Conservation (phyloP, 805 yeast species). For the Candida peoriensis region DNA sequence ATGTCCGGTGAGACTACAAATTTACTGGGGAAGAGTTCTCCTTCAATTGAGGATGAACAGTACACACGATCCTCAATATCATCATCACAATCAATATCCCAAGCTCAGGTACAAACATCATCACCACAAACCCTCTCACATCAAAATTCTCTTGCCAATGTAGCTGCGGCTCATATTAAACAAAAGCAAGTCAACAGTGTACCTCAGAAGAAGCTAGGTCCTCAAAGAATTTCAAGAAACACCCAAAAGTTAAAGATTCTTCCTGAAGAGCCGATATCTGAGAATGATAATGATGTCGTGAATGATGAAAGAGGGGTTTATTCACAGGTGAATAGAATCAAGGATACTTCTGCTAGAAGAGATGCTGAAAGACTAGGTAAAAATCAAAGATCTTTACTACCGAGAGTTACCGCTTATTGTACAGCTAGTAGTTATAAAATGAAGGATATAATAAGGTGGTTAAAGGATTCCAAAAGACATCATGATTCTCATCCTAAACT, state of each 20-base stretch:
- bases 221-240: constrained; percentile 71
- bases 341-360: constrained; percentile 81
- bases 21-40: too few relatives aligned
- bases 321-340: constrained; percentile 78
- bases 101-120: too few relatives aligned
- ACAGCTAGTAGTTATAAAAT: constrained; percentile 90
- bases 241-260: constrained; percentile 67
- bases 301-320: constrained; percentile 42
- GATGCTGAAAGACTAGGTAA: constrained; percentile 94
- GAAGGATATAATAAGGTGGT: constrained; percentile 82
- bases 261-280: constrained; percentile 50
- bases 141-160: too few relatives aligned
- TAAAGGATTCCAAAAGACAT: constrained; percentile 67
- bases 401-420: constrained; percentile 94
- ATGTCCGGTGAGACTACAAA: too few relatives aligned
- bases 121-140: too few relatives aligned
- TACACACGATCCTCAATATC: too few relatives aligned
- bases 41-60: too few relatives aligned
- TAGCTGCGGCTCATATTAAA: too few relatives aligned
- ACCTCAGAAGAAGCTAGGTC: constrained; percentile 44
- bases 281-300: constrained; percentile 12
- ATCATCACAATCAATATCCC: too few relatives aligned
- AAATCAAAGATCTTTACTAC: constrained; percentile 64
- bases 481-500: constrained; percentile 80
- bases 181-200: too few relatives aligned